These are phyloP conservation scores for Acorus calamus DNA, from an alignment of 106 monocot species.

Conservation along the genomic window DNA sequence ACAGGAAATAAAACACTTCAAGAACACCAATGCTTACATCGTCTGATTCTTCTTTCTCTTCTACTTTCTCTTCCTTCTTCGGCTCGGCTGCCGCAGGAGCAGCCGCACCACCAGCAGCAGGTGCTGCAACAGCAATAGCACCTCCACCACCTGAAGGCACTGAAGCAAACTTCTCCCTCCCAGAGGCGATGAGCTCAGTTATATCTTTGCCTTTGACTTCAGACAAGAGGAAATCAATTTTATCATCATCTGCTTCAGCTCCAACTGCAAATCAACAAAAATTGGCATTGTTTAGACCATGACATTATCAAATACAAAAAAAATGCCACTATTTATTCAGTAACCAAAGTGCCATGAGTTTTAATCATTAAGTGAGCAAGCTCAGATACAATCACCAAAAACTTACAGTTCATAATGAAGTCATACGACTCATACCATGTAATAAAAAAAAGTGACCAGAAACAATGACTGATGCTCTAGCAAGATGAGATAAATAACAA, in stretches of 20 bases:
- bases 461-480: neutral
- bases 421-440: too few species aligned
- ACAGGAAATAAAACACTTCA: conserved; percentile 20
- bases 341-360: too few species aligned
- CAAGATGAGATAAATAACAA: neutral
- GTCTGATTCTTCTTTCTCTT: conserved; percentile 42
- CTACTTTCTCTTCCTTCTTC: conserved; percentile 32
- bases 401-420: too few species aligned
- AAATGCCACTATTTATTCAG: too few species aligned
- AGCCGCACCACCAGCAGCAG: conserved; percentile 14
- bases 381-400: too few species aligned
- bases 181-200: conserved; percentile 32
- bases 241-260: conserved; percentile 32
- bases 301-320: too few species aligned
- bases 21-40: conserved; percentile 56
- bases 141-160: conserved; percentile 34
- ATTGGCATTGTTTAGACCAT: too few species aligned
- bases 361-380: too few species aligned
- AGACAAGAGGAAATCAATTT: conserved; percentile 21
- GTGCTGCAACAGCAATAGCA: conserved; percentile 3
- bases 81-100: conserved; percentile 14
- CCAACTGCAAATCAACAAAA: conserved; percentile 13
- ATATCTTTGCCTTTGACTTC: conserved; percentile 32
- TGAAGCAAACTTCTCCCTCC: conserved; percentile 39
- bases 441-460: too few species aligned